phyloP scores from a whole-genome alignment of 139 green algal species.

The Coelastrella sp. region DNA sequence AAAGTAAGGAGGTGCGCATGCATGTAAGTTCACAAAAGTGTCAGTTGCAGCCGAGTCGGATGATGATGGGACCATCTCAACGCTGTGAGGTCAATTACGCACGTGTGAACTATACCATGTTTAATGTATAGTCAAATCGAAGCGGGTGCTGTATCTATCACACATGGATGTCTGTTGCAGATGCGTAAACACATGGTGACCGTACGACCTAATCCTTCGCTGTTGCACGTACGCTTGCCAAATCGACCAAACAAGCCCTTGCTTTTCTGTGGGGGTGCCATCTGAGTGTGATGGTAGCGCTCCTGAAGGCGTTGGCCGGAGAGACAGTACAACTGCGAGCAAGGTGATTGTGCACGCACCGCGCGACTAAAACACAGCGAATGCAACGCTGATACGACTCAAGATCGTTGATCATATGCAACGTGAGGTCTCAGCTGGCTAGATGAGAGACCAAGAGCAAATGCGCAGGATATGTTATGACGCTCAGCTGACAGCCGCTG shows the following conservation, averaged over 20 bases:
- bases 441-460: neutral
- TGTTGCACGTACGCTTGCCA: neutral
- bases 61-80: neutral
- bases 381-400: too few relatives aligned
- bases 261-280: constrained; percentile 2
- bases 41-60: neutral
- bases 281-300: neutral
- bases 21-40: neutral
- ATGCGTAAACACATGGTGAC: too few relatives aligned
- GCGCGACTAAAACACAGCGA: too few relatives aligned
- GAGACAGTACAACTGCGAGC: neutral
- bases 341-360: too few relatives aligned
- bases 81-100: too few relatives aligned
- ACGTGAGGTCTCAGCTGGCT: too few relatives aligned
- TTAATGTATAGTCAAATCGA: too few relatives aligned
- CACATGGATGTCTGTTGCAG: too few relatives aligned
- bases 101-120: too few relatives aligned
- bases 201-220: neutral
- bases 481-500: constrained; percentile 7
- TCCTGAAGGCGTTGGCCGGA: neutral
- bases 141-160: too few relatives aligned
- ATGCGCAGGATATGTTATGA: neutral
- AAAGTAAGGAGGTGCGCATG: too few relatives aligned
- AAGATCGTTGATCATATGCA: too few relatives aligned
- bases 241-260: constrained; percentile 15